Percentiles rank a stretch among this genome's conserved stretches.
Conservation (phyloP, 202 grass and related monocot genomes). For the Digitaria exilis region DNA sequence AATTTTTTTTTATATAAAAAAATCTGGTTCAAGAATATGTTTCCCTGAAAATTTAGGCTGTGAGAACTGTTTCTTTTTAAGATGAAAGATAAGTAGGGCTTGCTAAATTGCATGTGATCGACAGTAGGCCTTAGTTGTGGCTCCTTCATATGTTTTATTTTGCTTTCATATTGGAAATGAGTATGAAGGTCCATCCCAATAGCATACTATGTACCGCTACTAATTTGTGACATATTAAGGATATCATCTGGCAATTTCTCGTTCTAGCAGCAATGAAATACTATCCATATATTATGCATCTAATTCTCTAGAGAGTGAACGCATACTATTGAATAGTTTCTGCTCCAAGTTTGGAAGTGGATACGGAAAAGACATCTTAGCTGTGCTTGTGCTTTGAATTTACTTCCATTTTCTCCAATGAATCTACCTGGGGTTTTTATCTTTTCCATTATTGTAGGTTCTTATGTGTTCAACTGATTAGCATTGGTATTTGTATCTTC, state of each 20-base stretch:
- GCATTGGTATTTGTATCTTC: constrained; percentile 3
- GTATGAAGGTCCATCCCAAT: background rate
- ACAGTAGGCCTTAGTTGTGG: no score
- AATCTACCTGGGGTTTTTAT: background rate
- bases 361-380: background rate
- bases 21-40: background rate
- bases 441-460: background rate
- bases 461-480: constrained; percentile 17
- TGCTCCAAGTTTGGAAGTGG: constrained; percentile 10
- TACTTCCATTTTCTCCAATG: constrained; percentile 5
- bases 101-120: background rate
- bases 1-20: background rate
- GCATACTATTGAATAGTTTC: background rate
- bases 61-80: background rate
- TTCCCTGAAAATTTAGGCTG: background rate
- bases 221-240: background rate
- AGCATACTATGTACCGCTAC: background rate
- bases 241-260: background rate
- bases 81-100: background rate
- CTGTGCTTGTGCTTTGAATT: background rate
- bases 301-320: background rate
- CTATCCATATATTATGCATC: constrained; percentile 4
- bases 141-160: constrained; percentile 16
- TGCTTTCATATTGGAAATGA: background rate
- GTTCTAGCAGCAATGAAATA: constrained; percentile 4